phyloP scores from a whole-genome alignment of 2,329 filamentous ascomycete genomes.

The Fusarium abutilonis region DNA sequence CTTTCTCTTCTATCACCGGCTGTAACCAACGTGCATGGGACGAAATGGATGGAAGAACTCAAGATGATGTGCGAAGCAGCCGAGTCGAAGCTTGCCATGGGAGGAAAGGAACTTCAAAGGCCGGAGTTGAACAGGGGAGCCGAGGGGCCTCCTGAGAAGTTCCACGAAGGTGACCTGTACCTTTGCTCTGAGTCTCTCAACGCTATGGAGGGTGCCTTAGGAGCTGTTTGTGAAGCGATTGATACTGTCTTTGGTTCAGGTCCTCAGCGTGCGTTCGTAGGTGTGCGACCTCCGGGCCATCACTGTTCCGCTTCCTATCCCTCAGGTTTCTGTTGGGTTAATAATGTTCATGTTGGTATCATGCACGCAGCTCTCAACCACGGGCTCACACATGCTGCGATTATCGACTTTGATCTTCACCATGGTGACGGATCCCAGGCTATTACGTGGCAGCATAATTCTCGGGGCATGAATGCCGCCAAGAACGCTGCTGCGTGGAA shows the following conservation, averaged over 20 bases:
- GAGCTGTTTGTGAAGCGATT: slow-evolving; percentile 92
- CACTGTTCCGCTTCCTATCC: slow-evolving; percentile 91
- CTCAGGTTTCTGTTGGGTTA: slow-evolving; percentile 98
- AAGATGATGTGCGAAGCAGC: slow-evolving; percentile 85
- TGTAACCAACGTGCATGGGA: slow-evolving; percentile 91
- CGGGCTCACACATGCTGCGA: slow-evolving; percentile 91
- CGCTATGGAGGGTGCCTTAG: slow-evolving; percentile 89
- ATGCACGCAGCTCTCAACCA: slow-evolving; percentile 87
- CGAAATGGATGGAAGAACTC: slow-evolving; percentile 93
- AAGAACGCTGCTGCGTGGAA: slow-evolving; percentile 81
- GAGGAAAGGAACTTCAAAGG: slow-evolving; percentile 80
- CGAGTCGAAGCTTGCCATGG: slow-evolving; percentile 78
- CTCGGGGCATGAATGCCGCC: slow-evolving; percentile 66
- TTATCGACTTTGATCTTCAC: slow-evolving; percentile 91
- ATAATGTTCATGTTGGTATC: slow-evolving; percentile 97
- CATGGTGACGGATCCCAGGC: slow-evolving; percentile 96
- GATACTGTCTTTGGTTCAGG: slow-evolving; percentile 79
- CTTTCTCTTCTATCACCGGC: slow-evolving; percentile 77
- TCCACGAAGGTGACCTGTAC: slow-evolving; percentile 93
- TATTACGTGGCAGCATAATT: slow-evolving; percentile 91
- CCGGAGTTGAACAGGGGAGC: slow-evolving; percentile 67
- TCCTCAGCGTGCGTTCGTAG: slow-evolving; percentile 85
- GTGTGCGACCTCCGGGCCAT: slow-evolving; percentile 91
- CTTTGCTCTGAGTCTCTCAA: slow-evolving; percentile 85
- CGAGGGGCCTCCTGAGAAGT: slow-evolving; percentile 60